Evolutionary conservation across 2,329 filamentous ascomycete genomes (phyloP).

Genomic region (Hypoxylon sp.): DNA sequence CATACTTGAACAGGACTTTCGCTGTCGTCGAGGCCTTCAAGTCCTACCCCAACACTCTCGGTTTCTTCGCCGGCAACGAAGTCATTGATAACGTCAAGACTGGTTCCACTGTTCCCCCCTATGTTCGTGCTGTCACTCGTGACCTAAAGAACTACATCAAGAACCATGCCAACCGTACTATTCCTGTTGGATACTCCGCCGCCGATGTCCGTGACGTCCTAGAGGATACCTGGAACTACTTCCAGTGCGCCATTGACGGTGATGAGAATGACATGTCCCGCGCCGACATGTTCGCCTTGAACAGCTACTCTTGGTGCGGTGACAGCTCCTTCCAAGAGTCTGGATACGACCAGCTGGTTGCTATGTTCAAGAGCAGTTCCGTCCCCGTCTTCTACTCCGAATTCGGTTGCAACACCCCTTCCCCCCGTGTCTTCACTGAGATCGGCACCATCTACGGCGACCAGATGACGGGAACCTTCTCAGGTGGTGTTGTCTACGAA

Average conservation of each 20-base stretch:
- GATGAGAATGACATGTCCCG: constrained; percentile 71
- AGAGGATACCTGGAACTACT: constrained; percentile 80
- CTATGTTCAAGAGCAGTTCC: constrained; percentile 73
- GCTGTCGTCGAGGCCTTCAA: constrained; percentile 76
- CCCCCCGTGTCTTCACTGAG: constrained; percentile 82
- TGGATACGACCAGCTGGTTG: constrained; percentile 73
- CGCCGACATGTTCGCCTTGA: constrained; percentile 82
- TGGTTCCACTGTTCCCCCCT: constrained; percentile 74
- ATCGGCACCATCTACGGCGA: constrained; percentile 78
- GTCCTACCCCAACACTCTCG: constrained; percentile 75
- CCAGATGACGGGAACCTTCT: constrained; percentile 77
- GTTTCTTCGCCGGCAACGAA: constrained; percentile 85
- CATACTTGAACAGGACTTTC: constrained; percentile 75
- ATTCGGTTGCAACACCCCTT: constrained; percentile 80
- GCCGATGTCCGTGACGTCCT: constrained; percentile 82
- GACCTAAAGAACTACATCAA: constrained; percentile 86
- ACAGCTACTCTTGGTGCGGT: constrained; percentile 81
- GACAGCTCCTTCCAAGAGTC: constrained; percentile 73
- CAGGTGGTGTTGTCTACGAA: constrained; percentile 85
- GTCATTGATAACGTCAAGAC: constrained; percentile 77
- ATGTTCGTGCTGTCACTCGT: constrained; percentile 79
- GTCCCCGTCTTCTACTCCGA: constrained; percentile 88
- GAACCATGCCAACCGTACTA: constrained; percentile 74
- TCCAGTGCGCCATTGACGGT: constrained; percentile 73
- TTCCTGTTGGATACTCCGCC: constrained; percentile 85